Base-by-base conservation (phyloP, 176 grass and related monocot species). In the Zoysia pacifica region DNA sequence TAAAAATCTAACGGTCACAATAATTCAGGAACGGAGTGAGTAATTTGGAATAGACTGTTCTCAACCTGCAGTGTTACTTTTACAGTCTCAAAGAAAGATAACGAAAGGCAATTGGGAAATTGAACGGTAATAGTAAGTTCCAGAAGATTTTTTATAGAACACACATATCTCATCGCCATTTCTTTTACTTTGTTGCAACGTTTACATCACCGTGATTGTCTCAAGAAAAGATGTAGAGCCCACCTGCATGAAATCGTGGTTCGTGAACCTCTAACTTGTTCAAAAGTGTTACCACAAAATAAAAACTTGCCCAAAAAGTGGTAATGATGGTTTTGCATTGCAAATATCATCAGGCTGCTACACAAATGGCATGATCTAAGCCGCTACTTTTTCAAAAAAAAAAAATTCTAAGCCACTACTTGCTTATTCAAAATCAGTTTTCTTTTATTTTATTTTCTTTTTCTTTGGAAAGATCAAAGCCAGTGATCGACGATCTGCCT, bases 261-360 rank as follows among this genome's bases (percentile, higher is more conserved):
- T 28, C 28, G 28, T 28, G 28, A 28, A 28, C 28, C 28, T 28
- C 28, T 28, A 28, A 28, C 28, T 28, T 28, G 28, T 28, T 28
- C 28, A 28, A 79, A 70, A 64, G 28, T 28, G 28, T 28, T 28
- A 28, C 28, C 28, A 28, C 28, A 28, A 28, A 28, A 28, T 28
- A 28, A 28, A 28, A 28, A 28, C 28, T 28, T 28, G 28, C 28
- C 28, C 28, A 28, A 28, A 28, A 28, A 28, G 67, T 7, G 16
- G 48, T 45, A 39, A 64, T 76, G 58, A 36, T 38, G 36, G 3
- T 38, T 65, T 43, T 10, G 38, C 51, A 7, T 18, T 38, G 51
- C 37, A 79, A 49, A 35, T 83, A 79, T 69, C 65, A 69, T 79
- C 64, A 54, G 73, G 49, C 41, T 45, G 35, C 48, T 28, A 2